Evolutionary conservation across 2,329 filamentous ascomycete species (phyloP).

Genomic region (Xylariaceae sp.): DNA sequence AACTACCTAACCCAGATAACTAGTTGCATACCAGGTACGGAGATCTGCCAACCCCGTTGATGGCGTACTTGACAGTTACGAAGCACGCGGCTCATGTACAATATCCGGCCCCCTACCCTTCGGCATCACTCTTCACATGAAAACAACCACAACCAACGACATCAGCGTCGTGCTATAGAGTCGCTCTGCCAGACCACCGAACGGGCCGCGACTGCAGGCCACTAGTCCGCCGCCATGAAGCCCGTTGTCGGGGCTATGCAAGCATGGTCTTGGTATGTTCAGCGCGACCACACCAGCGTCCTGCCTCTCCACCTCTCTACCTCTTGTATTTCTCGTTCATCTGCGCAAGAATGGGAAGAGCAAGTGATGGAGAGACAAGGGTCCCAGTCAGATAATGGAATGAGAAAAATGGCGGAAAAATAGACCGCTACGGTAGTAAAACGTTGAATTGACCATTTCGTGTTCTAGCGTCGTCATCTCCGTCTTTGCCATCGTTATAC

Average conservation of each 20-base stretch:
- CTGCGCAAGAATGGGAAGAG: constrained; percentile 1
- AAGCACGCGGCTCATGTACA: no score
- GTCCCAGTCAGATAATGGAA: neutral
- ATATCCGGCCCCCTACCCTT: no score
- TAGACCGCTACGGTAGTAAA: neutral
- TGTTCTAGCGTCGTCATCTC: constrained; percentile 64
- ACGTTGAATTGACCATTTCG: constrained; percentile 24
- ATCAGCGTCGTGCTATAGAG: neutral
- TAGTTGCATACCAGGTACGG: no score
- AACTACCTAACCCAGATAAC: no score
- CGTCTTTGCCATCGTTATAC: constrained; percentile 60
- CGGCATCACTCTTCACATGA: neutral
- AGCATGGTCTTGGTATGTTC: constrained; percentile 85
- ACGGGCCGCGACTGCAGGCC: constrained; percentile 8
- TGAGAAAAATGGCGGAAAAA: no score
- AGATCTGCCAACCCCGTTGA: no score
- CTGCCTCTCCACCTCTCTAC: neutral
- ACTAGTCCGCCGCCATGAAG: constrained; percentile 66
- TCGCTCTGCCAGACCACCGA: neutral
- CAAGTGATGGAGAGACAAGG: neutral
- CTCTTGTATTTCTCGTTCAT: neutral
- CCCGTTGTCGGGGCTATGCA: constrained; percentile 86
- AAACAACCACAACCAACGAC: constrained; percentile 3
- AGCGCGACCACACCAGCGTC: neutral
- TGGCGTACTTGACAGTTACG: no score